These are phyloP conservation scores for Penicillium sp. DNA, from an alignment of 2,329 filamentous ascomycete genomes.

Conservation along the genomic window DNA sequence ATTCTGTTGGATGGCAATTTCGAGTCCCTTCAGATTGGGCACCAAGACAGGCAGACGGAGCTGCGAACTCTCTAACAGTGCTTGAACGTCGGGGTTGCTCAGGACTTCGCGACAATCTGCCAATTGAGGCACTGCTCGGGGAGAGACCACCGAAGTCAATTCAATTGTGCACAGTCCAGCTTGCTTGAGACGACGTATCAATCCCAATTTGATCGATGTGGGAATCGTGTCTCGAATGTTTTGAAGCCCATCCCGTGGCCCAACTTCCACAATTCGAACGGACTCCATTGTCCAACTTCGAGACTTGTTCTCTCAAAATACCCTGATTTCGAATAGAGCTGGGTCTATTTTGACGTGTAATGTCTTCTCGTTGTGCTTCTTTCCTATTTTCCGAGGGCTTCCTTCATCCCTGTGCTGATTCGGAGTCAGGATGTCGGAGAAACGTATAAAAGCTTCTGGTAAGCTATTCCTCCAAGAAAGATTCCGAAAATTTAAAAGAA, in stretches of 20 bases:
- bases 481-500: no score
- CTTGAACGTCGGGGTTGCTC: conserved; percentile 35
- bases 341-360: background rate
- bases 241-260: conserved; percentile 81
- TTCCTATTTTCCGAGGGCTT: background rate
- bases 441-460: background rate
- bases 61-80: conserved; percentile 50
- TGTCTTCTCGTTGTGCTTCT: background rate
- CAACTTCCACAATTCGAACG: conserved; percentile 73
- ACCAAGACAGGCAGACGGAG: conserved; percentile 41
- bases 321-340: background rate
- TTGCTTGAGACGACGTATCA: conserved; percentile 67
- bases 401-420: background rate
- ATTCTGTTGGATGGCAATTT: conserved; percentile 55
- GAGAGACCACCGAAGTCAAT: conserved; percentile 77
- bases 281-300: background rate
- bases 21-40: conserved; percentile 46
- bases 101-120: conserved; percentile 34
- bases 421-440: background rate
- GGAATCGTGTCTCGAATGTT: conserved; percentile 75
- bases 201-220: conserved; percentile 70
- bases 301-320: background rate
- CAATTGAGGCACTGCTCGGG: conserved; percentile 82
- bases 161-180: conserved; percentile 74
- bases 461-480: background rate